Evolutionary conservation across 1,284 basidiomycete genomes (phyloP), one percentile per base, ranked within the genome.

Genomic region (Mrakiaceae sp.): DNA sequence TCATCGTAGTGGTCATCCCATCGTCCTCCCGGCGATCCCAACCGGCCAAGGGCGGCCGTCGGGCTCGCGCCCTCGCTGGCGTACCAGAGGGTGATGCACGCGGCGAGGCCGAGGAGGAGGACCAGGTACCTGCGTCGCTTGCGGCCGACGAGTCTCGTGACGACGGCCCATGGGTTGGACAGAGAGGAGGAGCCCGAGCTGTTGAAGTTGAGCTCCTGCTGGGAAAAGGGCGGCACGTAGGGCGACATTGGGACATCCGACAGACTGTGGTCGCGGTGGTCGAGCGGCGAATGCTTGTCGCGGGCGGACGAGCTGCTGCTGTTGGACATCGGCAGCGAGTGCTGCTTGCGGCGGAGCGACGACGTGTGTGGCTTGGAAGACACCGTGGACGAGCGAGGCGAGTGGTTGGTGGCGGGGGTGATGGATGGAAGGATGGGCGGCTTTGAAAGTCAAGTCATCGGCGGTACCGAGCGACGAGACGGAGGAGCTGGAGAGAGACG

Each of bases 51-150:
- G 27, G 27, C 27, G 27, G 27, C 27, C 27, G 27, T 27, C 27
- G 27, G 27, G 27, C 27, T 27, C 27, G 27, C 27, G 27, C 27
- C 27, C 27, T 27, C 27, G 27, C 27, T 58, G 43, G 49, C 46
- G 46, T 58, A 44, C 57, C 57, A 58, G 16, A 58, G 16, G 3
- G 57, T 47, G 57, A 58, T 14, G 4, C 47, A 11, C 2, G 57
- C 57, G 2, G 46, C 57, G 3, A 48, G 16, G 14, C 47, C 47
- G n/a, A 58, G 57, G n/a, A 58, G 46, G 44, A 58, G n/a, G 3
- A 14, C 57, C n/a, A 58, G 57, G n/a, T 58, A 58, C 16, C 49
- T 58, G 47, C 57, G 47, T 9, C 57, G 14, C 14, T 58, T 58
- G 16, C 57, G 57, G 43, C 46, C 47, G n/a, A 58, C 46, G 4